Base-by-base conservation (phyloP, 2,329 filamentous ascomycete genomes). In the Septoria petroselini region DNA sequence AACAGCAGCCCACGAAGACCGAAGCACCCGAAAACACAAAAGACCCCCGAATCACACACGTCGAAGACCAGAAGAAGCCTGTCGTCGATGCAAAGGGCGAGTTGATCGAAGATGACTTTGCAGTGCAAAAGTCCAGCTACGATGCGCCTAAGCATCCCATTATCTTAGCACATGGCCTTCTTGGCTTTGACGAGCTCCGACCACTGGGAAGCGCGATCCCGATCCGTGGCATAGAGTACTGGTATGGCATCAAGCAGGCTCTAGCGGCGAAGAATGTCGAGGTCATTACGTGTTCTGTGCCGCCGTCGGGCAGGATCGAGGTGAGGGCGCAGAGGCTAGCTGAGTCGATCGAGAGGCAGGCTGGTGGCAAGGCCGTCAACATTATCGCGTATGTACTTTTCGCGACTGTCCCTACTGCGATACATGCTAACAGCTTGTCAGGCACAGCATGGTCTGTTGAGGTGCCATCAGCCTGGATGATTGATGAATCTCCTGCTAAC, bases 141-240 rank as follows among this genome's bases (percentile, higher is more conserved):
- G 67, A 67, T 42, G 66, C 69, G 7, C 78, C 75, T 34, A 78
- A 78, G 61, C 64, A 83, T 58, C 78, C 80, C 2, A 76, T 84
- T 44, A 75, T 84, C 41, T 76, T 84, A 7, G 81, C 81, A 3
- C 81, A 84, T 66, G 81, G 81, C n/a, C 71, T 84, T 8, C 68
- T 84, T 15, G 81, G 81, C n/a, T 84, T 84, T 63, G 79, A 83
- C 57, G 80, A 84, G 62, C 65, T 84, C 7, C 77, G 73, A 12
- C 53, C 65, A 7, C 78, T 73, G 2, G 80, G 80, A 1, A 65
- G 67, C 9, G 69, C 71, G 30, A 64, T 83, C 4, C 81, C 81
- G 0, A 30, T 48, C 5, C 38, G 39, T 17, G 78, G 79, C 0
- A 71, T 84, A 17, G 76, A 81, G 46, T 84, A 84, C 62, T 84